Base-by-base conservation (phyloP, 345 rosid genomes). In the Conringia planisiliqua region DNA sequence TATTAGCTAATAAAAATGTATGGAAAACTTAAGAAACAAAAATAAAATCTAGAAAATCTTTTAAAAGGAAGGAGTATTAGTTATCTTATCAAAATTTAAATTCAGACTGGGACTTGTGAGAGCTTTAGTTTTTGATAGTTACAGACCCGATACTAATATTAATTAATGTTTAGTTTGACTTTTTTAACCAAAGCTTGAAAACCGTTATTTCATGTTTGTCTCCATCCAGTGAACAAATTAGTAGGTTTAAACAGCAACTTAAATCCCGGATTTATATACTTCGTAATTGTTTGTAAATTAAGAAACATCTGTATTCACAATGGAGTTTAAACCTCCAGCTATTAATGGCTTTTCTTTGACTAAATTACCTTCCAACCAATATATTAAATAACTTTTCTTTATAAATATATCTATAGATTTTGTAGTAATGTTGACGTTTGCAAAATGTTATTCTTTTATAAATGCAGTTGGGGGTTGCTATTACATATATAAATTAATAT, bases 331-430 rank as follows among this genome's bases (percentile, higher is more conserved):
- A 52, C 69, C 18, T 54, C 59, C 50, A 54, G 74, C 70, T 52
- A 76, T 24, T 76, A 68, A 76, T 68, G 74, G 38, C 48, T 60
- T 75, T 75, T 68, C 74, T 75, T 68, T 75, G 79, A 75, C 74
- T 75, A 60, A 68, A 60, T 52, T 68, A 68, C 68, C 29, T 60
- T 75, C 70, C 79, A 75, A 61, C 79, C 32, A 62, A 68, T 52
- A 51, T 75, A 75, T 30, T 68, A 68, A 68, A 60, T 66, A 4
- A 32, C 40, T 32, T 32, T 16, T 26, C 8, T 46, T 14, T 12
- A 56, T 55, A 36, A 6, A 64, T 13, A 68, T 9, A 30, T 61
- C 10, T 62, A 26, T 32, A 68, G 38, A 76, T 68, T 61, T 61
- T 39, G 48, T 61, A 62, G 35, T 39, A 40, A 62, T 24, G 50